Evolutionary conservation across 805 yeast genomes (phyloP).

Genomic region (Metschnikowia bowlesiae): DNA sequence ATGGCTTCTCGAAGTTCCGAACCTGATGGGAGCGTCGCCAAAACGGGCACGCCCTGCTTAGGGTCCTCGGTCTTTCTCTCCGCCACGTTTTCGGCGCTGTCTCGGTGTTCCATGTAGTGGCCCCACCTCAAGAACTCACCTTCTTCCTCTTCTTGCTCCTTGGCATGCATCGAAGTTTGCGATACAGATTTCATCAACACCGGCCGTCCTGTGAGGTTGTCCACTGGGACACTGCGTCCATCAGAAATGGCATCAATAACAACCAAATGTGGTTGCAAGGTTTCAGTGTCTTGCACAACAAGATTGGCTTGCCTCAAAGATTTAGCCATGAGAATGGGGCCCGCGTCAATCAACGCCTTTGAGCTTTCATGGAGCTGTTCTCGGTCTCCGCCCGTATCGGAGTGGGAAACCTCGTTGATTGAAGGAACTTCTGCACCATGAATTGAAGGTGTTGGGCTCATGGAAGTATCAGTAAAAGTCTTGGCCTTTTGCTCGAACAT

Average conservation of each 20-base stretch:
- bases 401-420: not conserved
- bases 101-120: conserved; percentile 65
- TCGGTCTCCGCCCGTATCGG: not conserved
- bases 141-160: conserved; percentile 81
- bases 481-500: conserved; percentile 44
- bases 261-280: conserved; percentile 62
- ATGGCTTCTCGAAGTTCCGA: conserved; percentile 55
- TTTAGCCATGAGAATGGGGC: conserved; percentile 42
- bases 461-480: conserved; percentile 16
- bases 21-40: conserved; percentile 49
- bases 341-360: conserved; percentile 47
- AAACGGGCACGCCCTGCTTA: conserved; percentile 22
- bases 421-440: conserved; percentile 1
- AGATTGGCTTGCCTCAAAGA: conserved; percentile 5
- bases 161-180: conserved; percentile 63
- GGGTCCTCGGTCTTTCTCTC: conserved; percentile 5
- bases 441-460: conserved; percentile 13
- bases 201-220: conserved; percentile 68
- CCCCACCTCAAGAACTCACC: conserved; percentile 91
- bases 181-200: conserved; percentile 61
- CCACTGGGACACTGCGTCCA: conserved; percentile 52
- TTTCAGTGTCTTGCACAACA: conserved; percentile 5
- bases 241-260: conserved; percentile 60
- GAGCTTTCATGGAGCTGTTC: conserved; percentile 46
- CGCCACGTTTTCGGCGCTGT: conserved; percentile 17